Base-by-base conservation (phyloP, 2,329 filamentous ascomycete species). In the Cytospora piceae region DNA sequence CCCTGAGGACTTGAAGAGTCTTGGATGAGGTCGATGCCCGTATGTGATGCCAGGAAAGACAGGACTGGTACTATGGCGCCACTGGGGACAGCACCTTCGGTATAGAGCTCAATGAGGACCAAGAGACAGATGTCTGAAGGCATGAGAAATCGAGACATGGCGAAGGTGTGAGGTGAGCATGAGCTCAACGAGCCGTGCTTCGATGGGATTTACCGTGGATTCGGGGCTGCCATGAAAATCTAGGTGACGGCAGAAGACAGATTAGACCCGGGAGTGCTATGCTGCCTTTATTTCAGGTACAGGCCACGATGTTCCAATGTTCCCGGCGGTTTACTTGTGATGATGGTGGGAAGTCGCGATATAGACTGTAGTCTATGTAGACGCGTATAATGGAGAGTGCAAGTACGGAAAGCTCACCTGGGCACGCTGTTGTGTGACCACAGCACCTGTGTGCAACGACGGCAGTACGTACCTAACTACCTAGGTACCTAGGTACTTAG, bases 71-170 rank as follows among this genome's bases (percentile, higher is more conserved):
- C 74, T 62, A 80, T 79, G 63, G 77, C 76, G 27, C 76, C 72
- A 63, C 77, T 80, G 11, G 79, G 77, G 8, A 82, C 73, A 1
- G 76, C 77, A n/a, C 87, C 88, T 69, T 91, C 88, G 46, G 87
- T 87, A 77, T 99, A 98, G 62, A 97, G 83, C 72, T 93, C 87
- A 61, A 95, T 85, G 61, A 99, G 85, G 63, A 88, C 87, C 63
- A 98, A 84, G 29, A 97, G 83, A 73, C 90, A 90, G 70, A 98
- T 86, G 75, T 95, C 96, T 71, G 92, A 89, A 15, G 94, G 92
- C n/a, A 92, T 96, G 55, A 98, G 84, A 76, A 90, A 96, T 65
- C 91, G 90, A 72, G 90, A 85, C 90, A 94, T 96, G 61, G 17
- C 68, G 52, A 53, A 32, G 37, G 2, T 32, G 52, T 34, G 49